These are phyloP conservation scores for Phoenix dactylifera DNA, from an alignment of 176 grass and related monocot genomes.

Conservation along the genomic window DNA sequence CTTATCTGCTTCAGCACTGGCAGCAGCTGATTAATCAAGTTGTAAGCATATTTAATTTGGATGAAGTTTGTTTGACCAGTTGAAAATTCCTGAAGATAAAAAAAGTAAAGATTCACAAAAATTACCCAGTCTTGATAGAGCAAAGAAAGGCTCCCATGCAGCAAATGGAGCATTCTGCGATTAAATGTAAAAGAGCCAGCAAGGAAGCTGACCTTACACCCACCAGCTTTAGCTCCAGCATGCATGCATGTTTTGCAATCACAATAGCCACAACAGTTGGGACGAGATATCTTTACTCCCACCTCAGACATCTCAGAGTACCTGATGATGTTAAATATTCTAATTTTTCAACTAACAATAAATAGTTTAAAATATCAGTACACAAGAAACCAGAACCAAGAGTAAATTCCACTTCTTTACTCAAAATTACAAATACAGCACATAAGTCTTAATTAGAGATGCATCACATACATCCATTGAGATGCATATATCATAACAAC, in stretches of 20 bases:
- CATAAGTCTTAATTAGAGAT: too few relatives aligned
- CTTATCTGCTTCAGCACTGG: conserved; percentile 57
- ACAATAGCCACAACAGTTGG: conserved; percentile 62
- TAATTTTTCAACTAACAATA: neutral
- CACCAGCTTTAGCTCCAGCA: conserved; percentile 29
- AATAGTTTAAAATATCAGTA: too few relatives aligned
- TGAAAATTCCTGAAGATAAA: conserved; percentile 35
- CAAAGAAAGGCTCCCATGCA: conserved; percentile 2
- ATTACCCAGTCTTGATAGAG: neutral
- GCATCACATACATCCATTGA: too few relatives aligned
- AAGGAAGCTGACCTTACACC: conserved; percentile 31
- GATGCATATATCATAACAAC: too few relatives aligned
- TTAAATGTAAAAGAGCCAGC: conserved; percentile 1
- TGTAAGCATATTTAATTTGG: conserved; percentile 57
- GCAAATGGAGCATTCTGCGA: conserved; percentile 12
- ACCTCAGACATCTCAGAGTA: conserved; percentile 58
- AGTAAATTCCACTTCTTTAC: too few relatives aligned
- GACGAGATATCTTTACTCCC: conserved; percentile 59
- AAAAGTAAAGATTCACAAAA: neutral
- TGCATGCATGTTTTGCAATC: conserved; percentile 48
- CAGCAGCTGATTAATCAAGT: conserved; percentile 71
- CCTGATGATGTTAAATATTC: conserved; percentile 41
- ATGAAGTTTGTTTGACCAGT: conserved; percentile 35
- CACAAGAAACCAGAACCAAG: too few relatives aligned
- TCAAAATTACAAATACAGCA: too few relatives aligned